phyloP scores from a whole-genome alignment of 1,284 basidiomycete genomes.

The Phylloporus gajari region DNA sequence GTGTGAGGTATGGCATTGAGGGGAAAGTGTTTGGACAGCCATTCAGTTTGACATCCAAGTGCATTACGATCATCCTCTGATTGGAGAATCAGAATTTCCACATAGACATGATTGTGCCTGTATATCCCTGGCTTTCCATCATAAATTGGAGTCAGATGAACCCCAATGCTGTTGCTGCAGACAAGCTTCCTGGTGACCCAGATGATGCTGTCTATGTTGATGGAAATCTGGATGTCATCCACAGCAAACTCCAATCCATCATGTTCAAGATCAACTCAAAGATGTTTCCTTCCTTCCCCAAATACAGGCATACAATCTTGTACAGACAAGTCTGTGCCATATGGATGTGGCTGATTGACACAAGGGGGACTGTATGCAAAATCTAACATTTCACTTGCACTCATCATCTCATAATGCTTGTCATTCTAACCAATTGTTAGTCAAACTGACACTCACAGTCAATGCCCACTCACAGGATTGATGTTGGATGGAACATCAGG shows the following conservation, averaged over 20 bases:
- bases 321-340: background rate
- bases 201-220: slow-evolving; percentile 22
- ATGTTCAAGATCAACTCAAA: slow-evolving; percentile 8
- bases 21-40: background rate
- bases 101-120: slow-evolving; percentile 21
- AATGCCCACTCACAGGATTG: no score
- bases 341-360: background rate
- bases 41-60: background rate
- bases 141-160: background rate
- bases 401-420: no score
- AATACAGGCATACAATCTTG: no score
- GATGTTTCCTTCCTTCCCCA: no score
- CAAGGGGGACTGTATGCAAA: no score
- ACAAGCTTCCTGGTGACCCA: slow-evolving; percentile 3
- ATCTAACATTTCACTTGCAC: no score
- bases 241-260: background rate
- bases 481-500: background rate
- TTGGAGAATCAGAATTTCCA: slow-evolving; percentile 19
- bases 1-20: background rate
- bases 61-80: slow-evolving; percentile 6
- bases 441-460: no score
- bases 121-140: no score
- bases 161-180: no score
- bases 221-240: background rate
- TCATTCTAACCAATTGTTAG: no score